These are phyloP conservation scores for Ophiostoma fasciatum DNA, from an alignment of 2,329 filamentous ascomycete species.

Conservation along the genomic window DNA sequence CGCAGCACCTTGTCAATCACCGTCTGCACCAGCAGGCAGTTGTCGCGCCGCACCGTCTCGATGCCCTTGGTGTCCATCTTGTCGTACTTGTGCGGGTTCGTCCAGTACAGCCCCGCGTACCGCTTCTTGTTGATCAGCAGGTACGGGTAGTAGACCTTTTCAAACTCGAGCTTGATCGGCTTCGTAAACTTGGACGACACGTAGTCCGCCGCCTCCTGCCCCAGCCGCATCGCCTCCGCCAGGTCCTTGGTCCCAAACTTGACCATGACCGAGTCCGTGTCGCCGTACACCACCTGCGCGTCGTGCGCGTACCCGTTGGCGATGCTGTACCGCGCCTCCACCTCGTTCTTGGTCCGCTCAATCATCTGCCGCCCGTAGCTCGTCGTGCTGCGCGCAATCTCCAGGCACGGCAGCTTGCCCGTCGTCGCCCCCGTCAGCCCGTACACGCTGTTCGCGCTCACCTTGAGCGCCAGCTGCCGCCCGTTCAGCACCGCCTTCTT, in stretches of 20 bases:
- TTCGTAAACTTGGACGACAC: constrained; percentile 90
- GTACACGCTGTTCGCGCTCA: constrained; percentile 96
- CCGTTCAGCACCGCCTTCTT: constrained; percentile 96
- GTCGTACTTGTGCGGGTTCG: constrained; percentile 83
- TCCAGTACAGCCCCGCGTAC: constrained; percentile 97
- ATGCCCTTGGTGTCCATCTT: constrained; percentile 99
- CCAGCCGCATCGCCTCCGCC: constrained; percentile 79
- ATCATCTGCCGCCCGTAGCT: constrained; percentile 98
- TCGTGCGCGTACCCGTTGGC: constrained; percentile 91
- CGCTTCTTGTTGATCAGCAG: constrained; percentile 99
- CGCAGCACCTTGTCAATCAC: constrained; percentile 93
- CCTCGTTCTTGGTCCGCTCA: constrained; percentile 92
- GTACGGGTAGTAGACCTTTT: constrained; percentile 98
- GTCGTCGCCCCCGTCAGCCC: constrained; percentile 92
- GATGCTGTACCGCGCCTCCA: constrained; percentile 78
- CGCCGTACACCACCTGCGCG: constrained; percentile 94
- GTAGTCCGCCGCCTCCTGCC: constrained; percentile 77
- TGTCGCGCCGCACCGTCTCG: constrained; percentile 92
- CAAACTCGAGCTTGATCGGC: constrained; percentile 97
- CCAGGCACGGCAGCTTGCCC: constrained; percentile 86
- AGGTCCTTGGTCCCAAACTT: constrained; percentile 90
- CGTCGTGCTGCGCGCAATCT: constrained; percentile 92
- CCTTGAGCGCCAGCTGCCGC: constrained; percentile 87
- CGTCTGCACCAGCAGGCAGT: constrained; percentile 87
- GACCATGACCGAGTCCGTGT: constrained; percentile 99